These are phyloP conservation scores for Ustulina deusta DNA, from an alignment of 2,329 filamentous ascomycete species.

Conservation along the genomic window DNA sequence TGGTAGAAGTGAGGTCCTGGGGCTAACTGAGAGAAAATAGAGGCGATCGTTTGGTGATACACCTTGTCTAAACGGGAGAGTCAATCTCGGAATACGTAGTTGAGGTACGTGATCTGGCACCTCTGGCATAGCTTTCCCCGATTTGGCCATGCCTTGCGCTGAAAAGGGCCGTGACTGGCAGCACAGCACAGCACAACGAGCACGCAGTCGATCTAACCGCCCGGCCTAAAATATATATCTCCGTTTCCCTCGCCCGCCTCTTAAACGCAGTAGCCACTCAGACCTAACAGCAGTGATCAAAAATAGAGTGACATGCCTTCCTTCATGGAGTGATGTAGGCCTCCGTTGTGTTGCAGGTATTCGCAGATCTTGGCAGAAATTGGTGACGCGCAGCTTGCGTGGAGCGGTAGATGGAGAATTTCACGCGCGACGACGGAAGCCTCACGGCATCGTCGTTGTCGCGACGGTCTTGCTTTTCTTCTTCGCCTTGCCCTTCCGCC, in stretches of 20 bases:
- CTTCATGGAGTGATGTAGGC: not conserved
- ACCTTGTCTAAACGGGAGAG: not conserved
- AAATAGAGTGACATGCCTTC: not conserved
- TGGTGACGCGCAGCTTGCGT: not conserved
- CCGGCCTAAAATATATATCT: not conserved
- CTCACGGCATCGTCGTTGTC: slow-evolving; percentile 13
- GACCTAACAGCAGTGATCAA: not conserved
- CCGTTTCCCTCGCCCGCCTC: not conserved
- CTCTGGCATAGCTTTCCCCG: slow-evolving; percentile 4
- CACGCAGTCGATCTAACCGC: not conserved
- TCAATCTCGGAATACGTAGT: not conserved
- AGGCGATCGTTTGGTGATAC: not conserved
- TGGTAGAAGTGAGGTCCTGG: not conserved
- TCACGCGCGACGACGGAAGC: not conserved
- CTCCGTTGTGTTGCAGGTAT: slow-evolving; percentile 1
- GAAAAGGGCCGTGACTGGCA: not conserved
- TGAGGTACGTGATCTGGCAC: not conserved
- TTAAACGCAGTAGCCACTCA: not conserved
- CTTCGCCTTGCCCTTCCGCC: slow-evolving; percentile 83
- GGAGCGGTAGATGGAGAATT: not conserved
- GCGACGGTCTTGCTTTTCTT: slow-evolving; percentile 70
- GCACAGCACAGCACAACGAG: not conserved
- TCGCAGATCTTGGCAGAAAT: too few relatives aligned
- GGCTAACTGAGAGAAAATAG: not conserved
- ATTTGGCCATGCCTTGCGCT: not conserved